A percentile compares a stretch with the other conserved stretches of the same genome.
phyloP scores from a whole-genome alignment of 805 yeast genomes.

The Saccharomycopsis oosterbeekiorum region DNA sequence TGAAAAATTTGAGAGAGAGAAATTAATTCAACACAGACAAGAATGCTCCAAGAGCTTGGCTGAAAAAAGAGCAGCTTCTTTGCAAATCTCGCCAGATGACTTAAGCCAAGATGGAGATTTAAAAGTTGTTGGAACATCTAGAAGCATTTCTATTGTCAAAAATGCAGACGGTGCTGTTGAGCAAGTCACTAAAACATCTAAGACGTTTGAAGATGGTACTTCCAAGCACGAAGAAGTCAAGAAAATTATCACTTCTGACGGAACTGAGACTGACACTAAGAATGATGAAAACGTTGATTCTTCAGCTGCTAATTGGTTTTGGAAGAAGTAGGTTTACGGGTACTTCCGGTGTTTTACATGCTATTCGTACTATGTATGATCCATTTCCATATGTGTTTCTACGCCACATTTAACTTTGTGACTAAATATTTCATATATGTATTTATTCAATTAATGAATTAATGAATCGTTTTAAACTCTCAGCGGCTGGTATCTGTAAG shows the following conservation, averaged over 20 bases:
- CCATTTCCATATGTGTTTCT: too few relatives aligned
- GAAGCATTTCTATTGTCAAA: conserved; percentile 28
- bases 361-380: too few relatives aligned
- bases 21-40: conserved; percentile 6
- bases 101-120: conserved; percentile 9
- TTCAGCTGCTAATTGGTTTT: conserved; percentile 16
- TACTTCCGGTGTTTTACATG: too few relatives aligned
- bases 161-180: conserved; percentile 36
- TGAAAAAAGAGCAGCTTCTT: background rate
- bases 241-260: conserved; percentile 30
- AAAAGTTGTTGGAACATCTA: conserved; percentile 30
- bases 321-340: conserved; percentile 14
- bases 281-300: conserved; percentile 21
- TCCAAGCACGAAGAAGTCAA: conserved; percentile 30
- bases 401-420: too few relatives aligned
- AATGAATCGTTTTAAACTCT: background rate
- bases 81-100: background rate
- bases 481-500: background rate
- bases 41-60: conserved; percentile 5
- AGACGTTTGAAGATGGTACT: conserved; percentile 36
- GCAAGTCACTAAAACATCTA: conserved; percentile 29
- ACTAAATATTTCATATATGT: too few relatives aligned
- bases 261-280: conserved; percentile 25
- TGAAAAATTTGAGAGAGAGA: conserved; percentile 35
- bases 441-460: background rate